These are phyloP conservation scores for Carex scoparia DNA, from an alignment of 176 grass and related monocot species.

Conservation along the genomic window DNA sequence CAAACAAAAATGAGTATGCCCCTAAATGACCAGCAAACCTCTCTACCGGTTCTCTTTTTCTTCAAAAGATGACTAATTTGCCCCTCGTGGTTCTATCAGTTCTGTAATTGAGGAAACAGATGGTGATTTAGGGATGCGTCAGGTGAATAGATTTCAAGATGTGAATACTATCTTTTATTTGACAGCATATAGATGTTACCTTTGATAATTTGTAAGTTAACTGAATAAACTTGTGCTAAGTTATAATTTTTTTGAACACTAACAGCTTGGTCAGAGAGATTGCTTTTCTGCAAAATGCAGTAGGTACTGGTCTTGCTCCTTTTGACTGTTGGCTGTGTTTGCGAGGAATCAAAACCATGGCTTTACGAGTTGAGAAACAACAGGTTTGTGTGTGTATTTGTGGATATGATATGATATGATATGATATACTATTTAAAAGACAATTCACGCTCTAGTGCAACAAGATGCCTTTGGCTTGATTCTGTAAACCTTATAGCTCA, in stretches of 20 bases:
- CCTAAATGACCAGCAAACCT: background rate
- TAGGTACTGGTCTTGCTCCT: slow-evolving; percentile 80
- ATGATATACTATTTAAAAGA: background rate
- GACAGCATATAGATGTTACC: background rate
- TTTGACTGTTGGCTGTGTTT: slow-evolving; percentile 96
- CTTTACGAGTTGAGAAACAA: slow-evolving; percentile 83
- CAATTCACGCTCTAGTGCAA: background rate
- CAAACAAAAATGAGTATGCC: background rate
- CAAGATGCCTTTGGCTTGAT: background rate
- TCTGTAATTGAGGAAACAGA: slow-evolving; percentile 1
- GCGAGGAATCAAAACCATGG: slow-evolving; percentile 93
- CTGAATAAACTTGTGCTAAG: background rate
- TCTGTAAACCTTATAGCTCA: background rate
- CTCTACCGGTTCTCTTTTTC: background rate
- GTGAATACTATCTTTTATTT: background rate
- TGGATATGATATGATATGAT: background rate
- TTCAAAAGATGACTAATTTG: background rate
- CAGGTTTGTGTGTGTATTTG: slow-evolving; percentile 36
- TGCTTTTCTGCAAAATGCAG: slow-evolving; percentile 91
- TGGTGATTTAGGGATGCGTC: background rate
- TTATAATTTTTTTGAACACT: background rate
- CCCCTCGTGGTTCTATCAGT: background rate
- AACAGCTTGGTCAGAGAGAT: slow-evolving; percentile 83
- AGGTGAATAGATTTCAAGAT: background rate
- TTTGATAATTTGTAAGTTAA: background rate